These are phyloP conservation scores for Orbilia oligospora DNA, from an alignment of 2,329 filamentous ascomycete genomes.

Conservation along the genomic window DNA sequence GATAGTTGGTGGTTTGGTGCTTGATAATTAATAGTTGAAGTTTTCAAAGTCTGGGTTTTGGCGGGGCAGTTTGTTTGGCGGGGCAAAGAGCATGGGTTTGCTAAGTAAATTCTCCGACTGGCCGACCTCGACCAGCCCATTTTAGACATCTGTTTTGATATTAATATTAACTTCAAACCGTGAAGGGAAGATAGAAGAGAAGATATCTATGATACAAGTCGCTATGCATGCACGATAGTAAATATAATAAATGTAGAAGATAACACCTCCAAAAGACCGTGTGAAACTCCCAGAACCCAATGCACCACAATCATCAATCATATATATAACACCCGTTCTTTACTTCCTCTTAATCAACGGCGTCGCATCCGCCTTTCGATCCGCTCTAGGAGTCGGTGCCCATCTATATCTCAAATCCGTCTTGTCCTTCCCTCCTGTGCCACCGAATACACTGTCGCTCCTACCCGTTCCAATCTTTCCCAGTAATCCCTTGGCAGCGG, in stretches of 20 bases:
- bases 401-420: constrained; percentile 56
- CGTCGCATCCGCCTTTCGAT: constrained; percentile 48
- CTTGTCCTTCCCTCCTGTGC: constrained; percentile 43
- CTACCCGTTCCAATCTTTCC: constrained; percentile 70
- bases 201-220: constrained; percentile 27
- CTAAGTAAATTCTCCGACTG: constrained; percentile 43
- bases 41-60: constrained; percentile 10
- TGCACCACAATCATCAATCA: not conserved
- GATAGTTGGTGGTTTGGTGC: too few relatives aligned
- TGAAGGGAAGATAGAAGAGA: not conserved
- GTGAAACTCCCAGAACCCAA: constrained; percentile 28
- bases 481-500: constrained; percentile 79
- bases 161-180: not conserved
- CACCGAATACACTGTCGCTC: constrained; percentile 56
- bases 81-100: constrained; percentile 16
- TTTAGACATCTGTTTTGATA: not conserved
- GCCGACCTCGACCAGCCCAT: constrained; percentile 13
- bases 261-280: not conserved
- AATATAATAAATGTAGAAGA: constrained; percentile 6
- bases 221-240: constrained; percentile 2
- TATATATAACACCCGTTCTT: not conserved
- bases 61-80: constrained; percentile 43
- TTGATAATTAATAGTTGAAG: not conserved
- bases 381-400: constrained; percentile 62
- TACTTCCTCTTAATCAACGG: constrained; percentile 51